A percentile compares a stretch with the other conserved stretches of the same genome.
Conservation (phyloP, 2,329 filamentous ascomycete species). For the Hymenoscyphus infarciens region DNA sequence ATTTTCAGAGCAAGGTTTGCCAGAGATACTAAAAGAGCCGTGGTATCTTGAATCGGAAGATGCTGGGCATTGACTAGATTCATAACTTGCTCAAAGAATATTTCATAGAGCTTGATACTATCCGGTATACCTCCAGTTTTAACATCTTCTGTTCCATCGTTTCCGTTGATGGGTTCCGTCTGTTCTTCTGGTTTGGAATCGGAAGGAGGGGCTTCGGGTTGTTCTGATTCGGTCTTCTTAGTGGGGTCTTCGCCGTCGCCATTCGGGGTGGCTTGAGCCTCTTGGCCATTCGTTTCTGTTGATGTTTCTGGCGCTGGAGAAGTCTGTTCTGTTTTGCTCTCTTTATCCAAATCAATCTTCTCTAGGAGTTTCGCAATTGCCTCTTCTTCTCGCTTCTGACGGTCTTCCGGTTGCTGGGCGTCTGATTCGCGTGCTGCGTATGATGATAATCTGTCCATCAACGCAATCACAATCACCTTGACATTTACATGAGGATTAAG, state of each 20-base stretch:
- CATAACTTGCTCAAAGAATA: slow-evolving; percentile 95
- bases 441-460: slow-evolving; percentile 93
- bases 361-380: slow-evolving; percentile 76
- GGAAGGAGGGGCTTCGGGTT: slow-evolving; percentile 39
- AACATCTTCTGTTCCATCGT: slow-evolving; percentile 42
- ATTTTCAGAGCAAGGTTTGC: slow-evolving; percentile 93
- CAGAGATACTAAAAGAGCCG: slow-evolving; percentile 89
- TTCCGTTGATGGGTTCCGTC: slow-evolving; percentile 20
- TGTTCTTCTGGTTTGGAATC: slow-evolving; percentile 43
- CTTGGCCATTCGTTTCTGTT: slow-evolving; percentile 30
- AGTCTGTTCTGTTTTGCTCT: slow-evolving; percentile 35
- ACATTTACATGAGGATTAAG: slow-evolving; percentile 96
- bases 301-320: slow-evolving; percentile 12
- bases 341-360: slow-evolving; percentile 67
- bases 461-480: slow-evolving; percentile 94
- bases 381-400: slow-evolving; percentile 77
- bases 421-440: slow-evolving; percentile 89
- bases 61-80: slow-evolving; percentile 88
- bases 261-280: slow-evolving; percentile 36
- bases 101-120: slow-evolving; percentile 88
- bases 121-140: slow-evolving; percentile 56
- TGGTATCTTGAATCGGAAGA: slow-evolving; percentile 89
- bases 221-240: slow-evolving; percentile 35
- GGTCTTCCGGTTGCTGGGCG: slow-evolving; percentile 65
- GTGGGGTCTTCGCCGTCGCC: slow-evolving; percentile 31